These are phyloP conservation scores for Buxus sempervirens DNA, from an alignment of 164 flowering plant genomes.

Conservation along the genomic window DNA sequence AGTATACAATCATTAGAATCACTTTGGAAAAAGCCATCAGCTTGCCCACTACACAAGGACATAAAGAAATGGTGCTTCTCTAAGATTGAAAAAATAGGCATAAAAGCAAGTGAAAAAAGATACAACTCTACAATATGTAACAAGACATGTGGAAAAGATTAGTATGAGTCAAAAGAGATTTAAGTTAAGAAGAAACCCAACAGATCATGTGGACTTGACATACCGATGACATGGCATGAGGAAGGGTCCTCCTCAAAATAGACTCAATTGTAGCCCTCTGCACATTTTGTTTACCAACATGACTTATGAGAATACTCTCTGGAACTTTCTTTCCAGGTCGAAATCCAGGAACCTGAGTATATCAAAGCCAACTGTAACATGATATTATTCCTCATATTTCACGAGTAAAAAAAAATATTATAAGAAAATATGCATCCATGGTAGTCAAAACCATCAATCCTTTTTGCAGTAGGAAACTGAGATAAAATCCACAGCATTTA, in stretches of 20 bases:
- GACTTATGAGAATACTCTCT: constrained; percentile 59
- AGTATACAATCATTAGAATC: too few species aligned
- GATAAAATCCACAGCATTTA: too few species aligned
- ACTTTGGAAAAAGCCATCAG: too few species aligned
- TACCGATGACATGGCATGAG: constrained; percentile 89
- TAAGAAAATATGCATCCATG: background rate
- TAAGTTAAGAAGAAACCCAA: background rate
- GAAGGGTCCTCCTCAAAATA: constrained; percentile 83
- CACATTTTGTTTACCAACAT: constrained; percentile 62
- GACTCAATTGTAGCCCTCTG: constrained; percentile 71
- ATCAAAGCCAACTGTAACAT: constrained; percentile 2
- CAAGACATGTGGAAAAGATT: background rate
- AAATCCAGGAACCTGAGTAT: constrained; percentile 81
- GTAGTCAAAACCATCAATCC: background rate
- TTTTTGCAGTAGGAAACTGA: too few species aligned
- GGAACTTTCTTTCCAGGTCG: constrained; percentile 90
- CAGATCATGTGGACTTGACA: constrained; percentile 4
- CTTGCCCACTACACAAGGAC: too few species aligned
- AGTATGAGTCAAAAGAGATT: background rate
- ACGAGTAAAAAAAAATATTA: background rate
- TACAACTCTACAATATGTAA: too few species aligned
- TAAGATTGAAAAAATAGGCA: too few species aligned
- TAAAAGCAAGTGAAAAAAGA: too few species aligned
- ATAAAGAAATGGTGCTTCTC: too few species aligned
- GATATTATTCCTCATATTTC: background rate